Evolutionary conservation across 83 land plant species (phyloP).

Genomic region (Picea mariana): DNA sequence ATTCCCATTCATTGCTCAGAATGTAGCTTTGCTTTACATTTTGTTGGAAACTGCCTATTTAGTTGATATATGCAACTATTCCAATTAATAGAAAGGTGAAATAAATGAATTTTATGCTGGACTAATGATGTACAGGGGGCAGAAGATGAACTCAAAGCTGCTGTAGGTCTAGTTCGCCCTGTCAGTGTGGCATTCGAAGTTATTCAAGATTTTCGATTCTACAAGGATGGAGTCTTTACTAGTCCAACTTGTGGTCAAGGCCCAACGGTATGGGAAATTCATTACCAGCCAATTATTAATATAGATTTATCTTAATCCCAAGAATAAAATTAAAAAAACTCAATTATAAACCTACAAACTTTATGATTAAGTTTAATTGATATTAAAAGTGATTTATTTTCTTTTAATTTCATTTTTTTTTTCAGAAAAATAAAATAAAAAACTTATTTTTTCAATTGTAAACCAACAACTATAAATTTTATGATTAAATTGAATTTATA

Average conservation of each 20-base stretch:
- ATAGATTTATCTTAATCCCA: too few relatives aligned
- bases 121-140: slow-evolving; percentile 49
- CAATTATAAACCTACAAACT: too few relatives aligned
- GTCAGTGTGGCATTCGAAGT: slow-evolving; percentile 97
- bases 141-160: slow-evolving; percentile 89
- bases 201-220: slow-evolving; percentile 59
- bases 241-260: slow-evolving; percentile 58
- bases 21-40: not conserved
- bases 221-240: slow-evolving; percentile 81
- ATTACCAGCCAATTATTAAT: too few relatives aligned
- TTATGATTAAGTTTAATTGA: too few relatives aligned
- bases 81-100: not conserved
- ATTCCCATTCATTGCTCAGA: not conserved
- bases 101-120: not conserved
- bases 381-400: too few relatives aligned
- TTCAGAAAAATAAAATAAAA: too few relatives aligned
- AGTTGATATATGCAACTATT: not conserved
- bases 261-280: slow-evolving; percentile 59
- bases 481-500: too few relatives aligned
- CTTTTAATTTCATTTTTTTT: not conserved
- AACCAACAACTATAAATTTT: too few relatives aligned
- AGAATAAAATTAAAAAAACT: too few relatives aligned
- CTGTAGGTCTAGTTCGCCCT: slow-evolving; percentile 85
- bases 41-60: not conserved
- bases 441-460: too few relatives aligned